These are phyloP conservation scores for Wilhelminamyces savonicus DNA, from an alignment of 805 yeast genomes.

Conservation along the genomic window DNA sequence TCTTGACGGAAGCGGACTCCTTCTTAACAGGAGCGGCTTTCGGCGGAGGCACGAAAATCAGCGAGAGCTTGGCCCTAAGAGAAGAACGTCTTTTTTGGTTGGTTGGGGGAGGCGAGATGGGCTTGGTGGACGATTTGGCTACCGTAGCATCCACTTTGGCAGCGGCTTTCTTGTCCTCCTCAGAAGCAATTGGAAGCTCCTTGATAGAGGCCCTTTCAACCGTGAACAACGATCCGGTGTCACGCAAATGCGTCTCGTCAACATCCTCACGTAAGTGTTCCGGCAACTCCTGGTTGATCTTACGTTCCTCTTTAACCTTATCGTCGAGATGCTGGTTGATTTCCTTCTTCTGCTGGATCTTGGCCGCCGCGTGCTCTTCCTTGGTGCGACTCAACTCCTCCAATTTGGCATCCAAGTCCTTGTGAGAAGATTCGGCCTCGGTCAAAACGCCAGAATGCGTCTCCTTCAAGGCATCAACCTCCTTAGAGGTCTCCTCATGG, in stretches of 20 bases:
- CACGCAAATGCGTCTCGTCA: constrained; percentile 29
- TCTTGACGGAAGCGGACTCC: too few relatives aligned
- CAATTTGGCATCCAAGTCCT: constrained; percentile 37
- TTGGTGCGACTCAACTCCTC: constrained; percentile 36
- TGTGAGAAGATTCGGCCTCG: constrained; percentile 19
- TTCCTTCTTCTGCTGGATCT: constrained; percentile 28
- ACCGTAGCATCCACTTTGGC: constrained; percentile 2
- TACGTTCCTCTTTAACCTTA: constrained; percentile 40
- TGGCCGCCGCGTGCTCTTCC: constrained; percentile 27
- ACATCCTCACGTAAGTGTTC: constrained; percentile 40
- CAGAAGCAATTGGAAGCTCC: constrained; percentile 10
- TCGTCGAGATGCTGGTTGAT: constrained; percentile 24
- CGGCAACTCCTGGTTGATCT: constrained; percentile 44
- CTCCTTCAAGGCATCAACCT: constrained; percentile 29
- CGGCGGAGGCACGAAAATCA: constrained; percentile 3
- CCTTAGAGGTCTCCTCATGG: constrained; percentile 33
- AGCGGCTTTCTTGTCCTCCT: constrained; percentile 3
- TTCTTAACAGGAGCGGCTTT: too few relatives aligned
- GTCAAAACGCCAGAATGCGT: constrained; percentile 17
- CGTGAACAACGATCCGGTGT: constrained; percentile 33
- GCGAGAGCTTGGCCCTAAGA: too few relatives aligned
- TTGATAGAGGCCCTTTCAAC: constrained; percentile 17
- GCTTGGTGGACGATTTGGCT: constrained; percentile 3
- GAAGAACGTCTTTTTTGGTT: too few relatives aligned
- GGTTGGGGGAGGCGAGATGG: too few relatives aligned